Evolutionary conservation across 495 filamentous ascomycete species (phyloP).

Genomic region (Stereocaulon alpinum): DNA sequence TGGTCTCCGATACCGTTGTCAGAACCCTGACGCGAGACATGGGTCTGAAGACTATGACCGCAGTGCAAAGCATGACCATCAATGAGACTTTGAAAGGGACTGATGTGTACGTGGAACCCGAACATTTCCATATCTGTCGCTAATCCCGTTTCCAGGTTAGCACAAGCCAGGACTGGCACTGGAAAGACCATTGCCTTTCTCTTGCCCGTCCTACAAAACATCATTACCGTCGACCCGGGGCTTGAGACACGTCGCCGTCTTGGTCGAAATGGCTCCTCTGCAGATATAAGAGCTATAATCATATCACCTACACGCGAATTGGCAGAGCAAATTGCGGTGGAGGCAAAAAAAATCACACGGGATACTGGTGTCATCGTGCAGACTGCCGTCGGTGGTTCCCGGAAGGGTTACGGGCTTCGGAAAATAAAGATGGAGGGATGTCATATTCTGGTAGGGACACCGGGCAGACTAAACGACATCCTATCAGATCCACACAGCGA

Average conservation of each 20-base stretch:
- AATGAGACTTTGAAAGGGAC: slow-evolving; percentile 61
- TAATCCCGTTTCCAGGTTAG: slow-evolving; percentile 49
- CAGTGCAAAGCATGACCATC: slow-evolving; percentile 82
- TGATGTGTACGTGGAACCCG: slow-evolving; percentile 58
- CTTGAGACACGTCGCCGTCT: slow-evolving; percentile 30
- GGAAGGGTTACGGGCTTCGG: slow-evolving; percentile 51
- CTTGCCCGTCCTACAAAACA: slow-evolving; percentile 61
- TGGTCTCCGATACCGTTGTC: slow-evolving; percentile 58
- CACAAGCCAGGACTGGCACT: slow-evolving; percentile 80
- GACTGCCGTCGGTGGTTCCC: slow-evolving; percentile 79
- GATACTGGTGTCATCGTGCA: slow-evolving; percentile 67
- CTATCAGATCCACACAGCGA: slow-evolving; percentile 55
- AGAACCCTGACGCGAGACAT: slow-evolving; percentile 60
- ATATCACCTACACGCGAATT: slow-evolving; percentile 92
- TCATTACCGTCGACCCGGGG: slow-evolving; percentile 48
- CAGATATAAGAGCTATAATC: slow-evolving; percentile 79
- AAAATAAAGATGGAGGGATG: slow-evolving; percentile 65
- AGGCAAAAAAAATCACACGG: slow-evolving; percentile 60
- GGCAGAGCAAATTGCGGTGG: slow-evolving; percentile 84
- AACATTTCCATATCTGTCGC: slow-evolving; percentile 18
- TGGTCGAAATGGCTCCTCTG: slow-evolving; percentile 30
- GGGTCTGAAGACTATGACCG: slow-evolving; percentile 76
- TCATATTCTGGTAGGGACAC: slow-evolving; percentile 83
- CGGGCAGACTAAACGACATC: slow-evolving; percentile 79
- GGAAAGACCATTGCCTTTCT: slow-evolving; percentile 84